These are phyloP conservation scores for Fusarium temperatum DNA, from an alignment of 2,329 filamentous ascomycete genomes.

Conservation along the genomic window DNA sequence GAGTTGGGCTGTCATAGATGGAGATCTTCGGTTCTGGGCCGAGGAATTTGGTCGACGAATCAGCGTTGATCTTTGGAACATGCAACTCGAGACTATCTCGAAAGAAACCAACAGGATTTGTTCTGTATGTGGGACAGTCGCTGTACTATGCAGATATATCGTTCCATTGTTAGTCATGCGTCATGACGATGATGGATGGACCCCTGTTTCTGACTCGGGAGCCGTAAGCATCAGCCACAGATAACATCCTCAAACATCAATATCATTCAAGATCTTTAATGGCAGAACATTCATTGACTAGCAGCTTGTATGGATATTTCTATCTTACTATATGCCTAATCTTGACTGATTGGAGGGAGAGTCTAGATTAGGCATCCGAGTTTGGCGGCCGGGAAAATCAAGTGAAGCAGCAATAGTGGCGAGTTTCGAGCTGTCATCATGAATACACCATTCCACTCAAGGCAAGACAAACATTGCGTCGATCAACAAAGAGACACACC, in stretches of 20 bases:
- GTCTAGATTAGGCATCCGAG: neutral
- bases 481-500: rapidly evolving
- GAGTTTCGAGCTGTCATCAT: neutral
- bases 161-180: too few relatives aligned
- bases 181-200: neutral
- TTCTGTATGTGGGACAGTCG: neutral
- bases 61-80: neutral
- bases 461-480: too few relatives aligned
- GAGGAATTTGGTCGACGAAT: neutral
- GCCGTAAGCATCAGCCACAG: neutral
- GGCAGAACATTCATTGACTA: rapidly evolving
- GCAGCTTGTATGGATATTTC: rapidly evolving
- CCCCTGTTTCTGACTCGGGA: neutral
- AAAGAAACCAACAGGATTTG: neutral
- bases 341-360: rapidly evolving
- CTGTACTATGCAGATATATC: too few relatives aligned
- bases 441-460: neutral
- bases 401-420: neutral
- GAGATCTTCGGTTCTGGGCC: neutral
- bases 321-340: neutral
- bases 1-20: slow-evolving; percentile 1
- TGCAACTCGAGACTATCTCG: neutral
- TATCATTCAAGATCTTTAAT: too few relatives aligned
- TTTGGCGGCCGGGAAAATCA: neutral
- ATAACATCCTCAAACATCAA: too few relatives aligned